phyloP scores from a whole-genome alignment of 805 yeast genomes.

The Metschnikowia kunwiensis region DNA sequence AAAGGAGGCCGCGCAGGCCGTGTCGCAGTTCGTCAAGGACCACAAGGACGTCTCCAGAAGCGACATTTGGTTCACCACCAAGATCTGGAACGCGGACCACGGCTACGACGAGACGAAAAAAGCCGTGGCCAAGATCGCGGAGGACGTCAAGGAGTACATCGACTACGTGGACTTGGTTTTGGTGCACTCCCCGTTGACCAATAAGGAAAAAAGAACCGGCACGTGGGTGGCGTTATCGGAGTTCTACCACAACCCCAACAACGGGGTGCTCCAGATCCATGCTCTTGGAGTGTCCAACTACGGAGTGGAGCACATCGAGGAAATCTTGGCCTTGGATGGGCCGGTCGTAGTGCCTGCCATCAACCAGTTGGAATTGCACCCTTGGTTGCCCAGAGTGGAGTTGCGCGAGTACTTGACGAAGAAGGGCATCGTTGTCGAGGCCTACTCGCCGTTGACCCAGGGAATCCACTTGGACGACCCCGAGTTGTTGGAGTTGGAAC shows the following conservation, averaged over 20 bases:
- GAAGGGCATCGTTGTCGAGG: constrained; percentile 61
- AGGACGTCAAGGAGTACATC: constrained; percentile 41
- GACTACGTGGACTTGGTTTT: constrained; percentile 41
- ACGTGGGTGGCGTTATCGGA: constrained; percentile 77
- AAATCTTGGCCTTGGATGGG: constrained; percentile 55
- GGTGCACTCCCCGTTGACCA: constrained; percentile 51
- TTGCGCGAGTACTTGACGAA: constrained; percentile 58
- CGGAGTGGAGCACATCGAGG: constrained; percentile 57
- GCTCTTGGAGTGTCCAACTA: constrained; percentile 80
- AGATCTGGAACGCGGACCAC: constrained; percentile 28
- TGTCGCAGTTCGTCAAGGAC: constrained; percentile 49
- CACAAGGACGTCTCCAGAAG: constrained; percentile 28
- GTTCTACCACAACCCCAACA: constrained; percentile 46
- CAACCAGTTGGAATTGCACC: constrained; percentile 81
- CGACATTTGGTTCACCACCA: constrained; percentile 39
- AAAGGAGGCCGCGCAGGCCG: constrained; percentile 56
- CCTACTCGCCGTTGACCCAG: constrained; percentile 75
- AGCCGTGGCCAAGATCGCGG: constrained; percentile 57
- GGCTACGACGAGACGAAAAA: constrained; percentile 50
- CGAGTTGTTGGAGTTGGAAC: constrained; percentile 47
- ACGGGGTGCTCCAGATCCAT: constrained; percentile 53
- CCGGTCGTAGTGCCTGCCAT: constrained; percentile 55
- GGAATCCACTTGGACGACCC: constrained; percentile 59
- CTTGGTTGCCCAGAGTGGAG: constrained; percentile 71
- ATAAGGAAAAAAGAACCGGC: constrained; percentile 46